Conservation (phyloP, 371 early-diverging fungal genomes). For the Encephalitozoon intestinalis region DNA sequence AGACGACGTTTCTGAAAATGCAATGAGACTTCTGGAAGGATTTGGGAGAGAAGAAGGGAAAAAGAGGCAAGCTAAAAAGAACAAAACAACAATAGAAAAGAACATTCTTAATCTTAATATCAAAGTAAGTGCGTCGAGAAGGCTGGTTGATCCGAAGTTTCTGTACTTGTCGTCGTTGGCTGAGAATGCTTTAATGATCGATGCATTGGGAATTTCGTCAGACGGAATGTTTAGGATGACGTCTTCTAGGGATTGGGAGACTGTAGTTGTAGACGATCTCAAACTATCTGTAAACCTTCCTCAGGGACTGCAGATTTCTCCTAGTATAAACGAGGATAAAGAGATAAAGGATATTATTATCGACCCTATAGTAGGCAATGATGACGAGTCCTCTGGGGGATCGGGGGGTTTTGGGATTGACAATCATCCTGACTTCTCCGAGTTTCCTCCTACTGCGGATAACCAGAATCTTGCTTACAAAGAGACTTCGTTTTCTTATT, state of each 20-base stretch:
- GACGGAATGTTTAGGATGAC: slow-evolving; percentile 24
- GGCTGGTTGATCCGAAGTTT: slow-evolving; percentile 33
- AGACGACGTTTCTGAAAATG: slow-evolving; percentile 87
- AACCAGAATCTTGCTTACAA: slow-evolving; percentile 11
- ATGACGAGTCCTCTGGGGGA: neutral
- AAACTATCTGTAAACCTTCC: neutral
- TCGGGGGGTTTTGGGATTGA: neutral
- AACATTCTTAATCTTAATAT: slow-evolving; percentile 32
- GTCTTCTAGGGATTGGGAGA: neutral
- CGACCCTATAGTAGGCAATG: neutral
- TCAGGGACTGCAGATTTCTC: slow-evolving; percentile 17
- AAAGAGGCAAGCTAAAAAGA: slow-evolving; percentile 13
- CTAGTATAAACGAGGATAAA: slow-evolving; percentile 4
- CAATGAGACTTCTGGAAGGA: slow-evolving; percentile 68
- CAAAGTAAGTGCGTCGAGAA: neutral
- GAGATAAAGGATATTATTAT: neutral
- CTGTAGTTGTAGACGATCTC: neutral
- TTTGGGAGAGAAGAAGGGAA: slow-evolving; percentile 44
- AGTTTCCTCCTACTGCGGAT: neutral
- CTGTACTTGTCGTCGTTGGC: neutral
- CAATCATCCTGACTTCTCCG: neutral
- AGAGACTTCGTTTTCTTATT: slow-evolving; percentile 48
- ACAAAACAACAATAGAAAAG: slow-evolving; percentile 28
- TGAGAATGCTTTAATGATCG: slow-evolving; percentile 8
- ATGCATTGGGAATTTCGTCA: neutral